Evolutionary conservation across 1,284 basidiomycete species (phyloP), one percentile per base, ranked within the genome.

Genomic region (Papiliotrema fonsecae): DNA sequence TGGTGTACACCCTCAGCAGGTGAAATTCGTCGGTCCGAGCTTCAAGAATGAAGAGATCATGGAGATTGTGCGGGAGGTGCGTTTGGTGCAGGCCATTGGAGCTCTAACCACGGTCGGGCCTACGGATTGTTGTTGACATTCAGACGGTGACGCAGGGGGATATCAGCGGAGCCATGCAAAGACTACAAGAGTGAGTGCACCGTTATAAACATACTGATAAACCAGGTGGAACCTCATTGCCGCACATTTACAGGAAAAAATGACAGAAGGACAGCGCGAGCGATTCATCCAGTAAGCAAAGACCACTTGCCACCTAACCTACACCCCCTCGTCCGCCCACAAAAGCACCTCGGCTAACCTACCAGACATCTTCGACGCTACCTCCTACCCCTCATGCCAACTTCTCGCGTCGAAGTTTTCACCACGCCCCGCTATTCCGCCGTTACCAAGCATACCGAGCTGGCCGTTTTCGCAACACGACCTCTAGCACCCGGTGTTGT

Each of bases 1-100:
- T 16, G 72, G 72, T 16, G 70, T 73, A 11, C 70, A 71, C 44
- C 70, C 70, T 11, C 69, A 72, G 44, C 66, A 70, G 49, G 65
- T 68, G 52, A 65, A 65, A 37, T 72, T 68, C 44, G 62, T 68
- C 19, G 64, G 68, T 2, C 67, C 62, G 22, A 21, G 41, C 10
- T 65, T 65, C 53, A 65, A 61, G 47, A 60, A 57, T 25, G 61
- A 62, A 18, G 64, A 65, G 31, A 63, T 69, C 14, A 48, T 66
- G 47, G 52, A 52, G 26, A 70, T 69, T 25, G 54, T 66, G 22
- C 54, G 56, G 41, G 58, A 67, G 44, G 65, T 70, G 51, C 51
- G 64, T 49, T 10, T 32, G 19, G 11, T 18, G n/a, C n/a, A n/a
- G n/a, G n/a, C n/a, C n/a, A n/a, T n/a, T n/a, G n/a, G n/a, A n/a